Conservation (phyloP, 495 filamentous ascomycete genomes). For the Pyrenopolyporus hunteri region DNA sequence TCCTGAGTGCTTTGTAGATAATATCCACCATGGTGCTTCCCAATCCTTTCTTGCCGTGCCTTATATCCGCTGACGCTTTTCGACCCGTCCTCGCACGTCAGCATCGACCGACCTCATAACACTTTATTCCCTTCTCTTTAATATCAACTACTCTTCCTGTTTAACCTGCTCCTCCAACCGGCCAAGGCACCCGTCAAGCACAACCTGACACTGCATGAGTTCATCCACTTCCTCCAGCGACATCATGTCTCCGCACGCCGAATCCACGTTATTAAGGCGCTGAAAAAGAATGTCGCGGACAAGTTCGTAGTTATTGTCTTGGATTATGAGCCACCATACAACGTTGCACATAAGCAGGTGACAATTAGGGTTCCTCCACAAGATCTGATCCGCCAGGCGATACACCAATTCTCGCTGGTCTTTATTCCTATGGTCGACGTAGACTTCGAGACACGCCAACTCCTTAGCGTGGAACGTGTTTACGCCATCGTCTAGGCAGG, state of each 20-base stretch:
- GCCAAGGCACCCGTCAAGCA: slow-evolving; percentile 40
- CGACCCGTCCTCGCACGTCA: too few species aligned
- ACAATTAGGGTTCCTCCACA: not conserved
- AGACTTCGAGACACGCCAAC: not conserved
- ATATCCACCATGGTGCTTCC: too few species aligned
- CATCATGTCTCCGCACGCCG: slow-evolving; percentile 2
- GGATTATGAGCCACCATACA: not conserved
- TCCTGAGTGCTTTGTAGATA: too few species aligned
- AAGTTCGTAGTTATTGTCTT: not conserved
- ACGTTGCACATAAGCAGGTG: slow-evolving; percentile 2
- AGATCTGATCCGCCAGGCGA: slow-evolving; percentile 4
- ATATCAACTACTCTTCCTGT: too few species aligned
- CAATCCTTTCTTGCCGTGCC: too few species aligned
- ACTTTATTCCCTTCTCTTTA: too few species aligned
- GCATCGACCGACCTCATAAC: too few species aligned
- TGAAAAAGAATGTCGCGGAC: slow-evolving; percentile 1
- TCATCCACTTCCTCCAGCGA: slow-evolving; percentile 3
- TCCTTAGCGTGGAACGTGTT: slow-evolving; percentile 1
- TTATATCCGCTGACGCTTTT: too few species aligned
- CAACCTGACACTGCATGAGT: slow-evolving; percentile 45
- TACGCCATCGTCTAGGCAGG: not conserved
- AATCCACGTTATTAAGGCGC: not conserved
- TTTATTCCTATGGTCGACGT: not conserved
- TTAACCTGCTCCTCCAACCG: slow-evolving; percentile 47
- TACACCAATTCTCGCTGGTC: slow-evolving; percentile 9